Evolutionary conservation across 1,284 basidiomycete species (phyloP).

Genomic region (Ganoderma meredithae): DNA sequence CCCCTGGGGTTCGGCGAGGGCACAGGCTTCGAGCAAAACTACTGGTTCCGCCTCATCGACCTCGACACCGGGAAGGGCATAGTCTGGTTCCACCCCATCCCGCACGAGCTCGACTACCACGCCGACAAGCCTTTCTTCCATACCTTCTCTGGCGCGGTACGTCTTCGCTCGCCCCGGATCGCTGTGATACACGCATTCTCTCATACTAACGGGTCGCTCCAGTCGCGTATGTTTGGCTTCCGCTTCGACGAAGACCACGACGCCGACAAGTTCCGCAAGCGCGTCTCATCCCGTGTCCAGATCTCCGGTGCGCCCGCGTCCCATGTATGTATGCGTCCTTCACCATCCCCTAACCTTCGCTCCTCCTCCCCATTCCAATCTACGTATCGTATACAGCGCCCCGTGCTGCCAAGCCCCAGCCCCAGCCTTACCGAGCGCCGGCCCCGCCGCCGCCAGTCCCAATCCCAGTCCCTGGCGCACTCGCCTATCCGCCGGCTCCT

Average conservation of each 20-base stretch:
- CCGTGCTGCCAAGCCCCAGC: conserved; percentile 21
- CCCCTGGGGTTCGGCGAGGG: conserved; percentile 30
- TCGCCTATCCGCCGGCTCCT: conserved; percentile 24
- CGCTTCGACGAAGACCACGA: conserved; percentile 73
- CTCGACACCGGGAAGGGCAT: conserved; percentile 71
- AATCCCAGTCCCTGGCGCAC: neutral
- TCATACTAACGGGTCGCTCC: conserved; percentile 15
- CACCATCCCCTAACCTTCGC: conserved; percentile 12
- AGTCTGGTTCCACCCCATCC: conserved; percentile 90
- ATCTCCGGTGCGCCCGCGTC: conserved; percentile 28
- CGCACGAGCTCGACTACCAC: conserved; percentile 81
- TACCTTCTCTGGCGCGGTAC: conserved; percentile 83
- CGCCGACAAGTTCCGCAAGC: conserved; percentile 60
- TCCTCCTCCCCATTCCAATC: neutral
- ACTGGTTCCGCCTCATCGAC: conserved; percentile 82
- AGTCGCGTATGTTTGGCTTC: conserved; percentile 86
- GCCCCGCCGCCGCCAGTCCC: conserved; percentile 8
- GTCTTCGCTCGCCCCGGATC: conserved; percentile 38
- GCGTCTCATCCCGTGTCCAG: conserved; percentile 45
- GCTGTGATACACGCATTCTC: conserved; percentile 7
- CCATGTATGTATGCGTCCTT: neutral
- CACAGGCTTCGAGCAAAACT: conserved; percentile 40
- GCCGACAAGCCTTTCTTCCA: conserved; percentile 95
- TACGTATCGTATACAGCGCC: neutral
- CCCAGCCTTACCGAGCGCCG: conserved; percentile 9